Base-by-base conservation (phyloP, 345 rosid species). In the Populus ilicifolia region DNA sequence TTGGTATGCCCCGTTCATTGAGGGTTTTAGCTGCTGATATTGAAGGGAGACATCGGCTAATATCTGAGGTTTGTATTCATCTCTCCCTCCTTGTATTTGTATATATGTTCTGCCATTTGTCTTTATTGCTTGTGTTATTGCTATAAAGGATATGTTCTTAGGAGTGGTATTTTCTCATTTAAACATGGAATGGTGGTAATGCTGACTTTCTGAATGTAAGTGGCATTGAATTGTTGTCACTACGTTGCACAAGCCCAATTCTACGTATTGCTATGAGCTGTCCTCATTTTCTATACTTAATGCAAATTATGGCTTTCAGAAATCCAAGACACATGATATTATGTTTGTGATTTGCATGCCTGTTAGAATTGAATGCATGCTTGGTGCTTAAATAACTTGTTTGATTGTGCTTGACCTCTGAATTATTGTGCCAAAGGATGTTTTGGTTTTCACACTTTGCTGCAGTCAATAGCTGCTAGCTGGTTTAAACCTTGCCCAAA, bases 21-120 rank as follows among this genome's bases (percentile, higher is more conserved):
- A 87, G 91, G 46, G 88, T 87, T 78, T 83, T 90, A 83, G 91
- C 91, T 81, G 87, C 87, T 78, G 92, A 89, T 80, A 80, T 85
- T 72, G 90, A 87, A 80, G 94, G 90, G 78, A 89, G 95, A 83
- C 88, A 89, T 77, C 91, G 89, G 20, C 79, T 90, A 14, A 81
- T 93, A 83, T 86, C 92, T 25, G 98, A 90, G 98, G 98, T 93
- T 73, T 48, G 86, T 69, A 18, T 85, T 65, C 66, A 6, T 35
- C 75, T 56, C 67, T 72, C 75, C 29, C 48, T 56, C 18, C 5
- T 20, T 11, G 5, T n/a, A 2, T 35, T 1, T n/a, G 50, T 56
- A 38, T 72, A 33, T 30, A 50, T 46, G 56, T 39, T 20, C 43
- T 64, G 46, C 64, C 66, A 62, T 63, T 81, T 61, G 33, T 74